These are phyloP conservation scores for Solanum dulcamara DNA, from an alignment of 257 asterid species.

Conservation along the genomic window DNA sequence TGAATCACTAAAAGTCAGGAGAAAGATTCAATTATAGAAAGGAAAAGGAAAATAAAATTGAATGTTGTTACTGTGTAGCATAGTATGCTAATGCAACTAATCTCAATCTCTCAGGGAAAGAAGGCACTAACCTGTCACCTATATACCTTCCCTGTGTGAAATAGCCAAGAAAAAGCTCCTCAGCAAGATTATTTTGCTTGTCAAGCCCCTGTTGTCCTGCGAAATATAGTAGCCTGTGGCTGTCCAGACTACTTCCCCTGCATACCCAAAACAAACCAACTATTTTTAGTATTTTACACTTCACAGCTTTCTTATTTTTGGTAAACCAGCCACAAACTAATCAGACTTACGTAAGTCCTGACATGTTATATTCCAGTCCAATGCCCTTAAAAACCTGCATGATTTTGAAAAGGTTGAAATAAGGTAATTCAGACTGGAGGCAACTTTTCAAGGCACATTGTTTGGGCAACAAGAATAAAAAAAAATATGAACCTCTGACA, in stretches of 20 bases:
- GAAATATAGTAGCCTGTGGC: constrained; percentile 54
- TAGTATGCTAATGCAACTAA: background rate
- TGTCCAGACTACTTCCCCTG: constrained; percentile 64
- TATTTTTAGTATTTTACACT: background rate
- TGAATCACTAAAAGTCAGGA: background rate
- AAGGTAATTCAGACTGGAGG: background rate
- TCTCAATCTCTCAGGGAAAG: background rate
- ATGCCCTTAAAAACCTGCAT: constrained; percentile 50
- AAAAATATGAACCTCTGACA: constrained; percentile 49
- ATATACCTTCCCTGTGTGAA: constrained; percentile 69
- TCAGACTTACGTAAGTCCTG: constrained; percentile 56
- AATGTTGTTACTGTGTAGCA: background rate
- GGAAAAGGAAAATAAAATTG: background rate
- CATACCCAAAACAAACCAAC: constrained; percentile 2
- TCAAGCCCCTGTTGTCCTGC: constrained; percentile 55
- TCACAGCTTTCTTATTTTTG: background rate
- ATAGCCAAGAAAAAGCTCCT: constrained; percentile 67
- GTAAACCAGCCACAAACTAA: background rate
- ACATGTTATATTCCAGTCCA: constrained; percentile 41
- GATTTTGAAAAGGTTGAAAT: background rate
- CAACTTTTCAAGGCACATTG: background rate
- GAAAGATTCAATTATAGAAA: background rate
- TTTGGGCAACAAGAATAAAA: background rate
- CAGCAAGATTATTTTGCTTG: constrained; percentile 66
- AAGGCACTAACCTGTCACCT: constrained; percentile 58